phyloP scores from a whole-genome alignment of 2,329 filamentous ascomycete species.

The Rhinocladiella mackenziei region DNA sequence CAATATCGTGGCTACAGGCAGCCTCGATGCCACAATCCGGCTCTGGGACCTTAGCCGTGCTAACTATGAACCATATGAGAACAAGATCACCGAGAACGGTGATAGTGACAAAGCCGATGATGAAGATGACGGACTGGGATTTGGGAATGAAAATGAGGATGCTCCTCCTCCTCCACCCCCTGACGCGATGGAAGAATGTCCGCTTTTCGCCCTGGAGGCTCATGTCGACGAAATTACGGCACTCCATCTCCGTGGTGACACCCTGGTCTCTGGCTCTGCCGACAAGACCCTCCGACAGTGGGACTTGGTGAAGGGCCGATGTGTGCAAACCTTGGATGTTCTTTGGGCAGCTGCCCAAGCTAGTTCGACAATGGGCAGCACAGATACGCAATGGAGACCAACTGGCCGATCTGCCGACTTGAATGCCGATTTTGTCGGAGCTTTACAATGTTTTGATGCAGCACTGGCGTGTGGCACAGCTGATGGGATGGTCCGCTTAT shows the following conservation, averaged over 20 bases:
- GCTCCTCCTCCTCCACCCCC: slow-evolving; percentile 63
- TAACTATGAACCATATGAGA: slow-evolving; percentile 70
- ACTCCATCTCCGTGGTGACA: slow-evolving; percentile 82
- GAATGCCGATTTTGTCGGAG: slow-evolving; percentile 86
- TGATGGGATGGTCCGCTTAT: slow-evolving; percentile 92
- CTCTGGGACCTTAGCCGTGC: slow-evolving; percentile 92
- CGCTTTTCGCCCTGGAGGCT: slow-evolving; percentile 79
- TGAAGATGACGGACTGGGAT: slow-evolving; percentile 63
- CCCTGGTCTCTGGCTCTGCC: slow-evolving; percentile 88
- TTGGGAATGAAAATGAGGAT: slow-evolving; percentile 66
- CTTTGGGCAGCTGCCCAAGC: slow-evolving; percentile 96
- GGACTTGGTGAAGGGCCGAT: slow-evolving; percentile 96
- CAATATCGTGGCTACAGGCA: slow-evolving; percentile 90
- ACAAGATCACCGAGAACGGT: slow-evolving; percentile 44
- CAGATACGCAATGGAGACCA: slow-evolving; percentile 64
- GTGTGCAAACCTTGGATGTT: slow-evolving; percentile 94
- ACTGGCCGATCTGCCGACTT: slow-evolving; percentile 59
- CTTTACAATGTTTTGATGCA: slow-evolving; percentile 91
- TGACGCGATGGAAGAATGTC: slow-evolving; percentile 83
- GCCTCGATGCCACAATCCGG: slow-evolving; percentile 88
- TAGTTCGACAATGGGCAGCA: slow-evolving; percentile 58
- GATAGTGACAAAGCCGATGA: slow-evolving; percentile 47
- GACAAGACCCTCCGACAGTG: slow-evolving; percentile 97
- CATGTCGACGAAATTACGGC: slow-evolving; percentile 95
- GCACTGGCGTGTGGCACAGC: slow-evolving; percentile 94